Evolutionary conservation across 768 basidiomycete genomes (phyloP).

Genomic region (Tylopilus plumbeoviolaceoides): DNA sequence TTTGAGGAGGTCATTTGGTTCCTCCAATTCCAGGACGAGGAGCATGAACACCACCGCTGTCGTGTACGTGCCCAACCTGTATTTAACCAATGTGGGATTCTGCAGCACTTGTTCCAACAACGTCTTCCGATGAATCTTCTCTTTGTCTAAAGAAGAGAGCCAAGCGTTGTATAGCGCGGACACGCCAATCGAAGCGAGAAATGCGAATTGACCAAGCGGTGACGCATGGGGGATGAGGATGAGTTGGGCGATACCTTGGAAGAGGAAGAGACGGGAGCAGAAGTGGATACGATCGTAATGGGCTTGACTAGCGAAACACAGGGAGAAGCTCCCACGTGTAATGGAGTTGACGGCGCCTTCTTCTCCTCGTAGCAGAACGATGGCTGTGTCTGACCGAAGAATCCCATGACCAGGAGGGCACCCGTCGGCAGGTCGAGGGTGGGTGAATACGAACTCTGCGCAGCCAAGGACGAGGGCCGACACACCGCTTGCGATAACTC

Average conservation of each 20-base stretch:
- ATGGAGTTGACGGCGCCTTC: background rate
- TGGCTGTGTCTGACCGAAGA: background rate
- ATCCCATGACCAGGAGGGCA: background rate
- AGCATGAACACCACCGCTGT: background rate
- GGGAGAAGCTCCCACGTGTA: background rate
- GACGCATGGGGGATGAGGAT: background rate
- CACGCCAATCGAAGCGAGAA: background rate
- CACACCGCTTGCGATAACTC: background rate
- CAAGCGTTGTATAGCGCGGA: background rate
- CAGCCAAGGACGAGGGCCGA: background rate
- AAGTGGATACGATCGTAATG: background rate
- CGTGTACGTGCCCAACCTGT: background rate
- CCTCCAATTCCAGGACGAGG: background rate
- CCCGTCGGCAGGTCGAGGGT: background rate
- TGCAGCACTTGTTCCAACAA: background rate
- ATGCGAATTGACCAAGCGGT: background rate
- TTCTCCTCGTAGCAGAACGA: background rate
- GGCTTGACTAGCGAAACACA: background rate
- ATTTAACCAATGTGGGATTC: background rate
- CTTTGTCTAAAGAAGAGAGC: background rate
- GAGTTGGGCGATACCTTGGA: background rate
- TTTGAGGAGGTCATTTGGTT: background rate
- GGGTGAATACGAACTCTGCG: background rate
- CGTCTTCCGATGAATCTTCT: background rate
- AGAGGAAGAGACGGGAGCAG: background rate